These are phyloP conservation scores for Cyamopsis tetragonoloba DNA, from an alignment of 306 rosid species.

Conservation along the genomic window DNA sequence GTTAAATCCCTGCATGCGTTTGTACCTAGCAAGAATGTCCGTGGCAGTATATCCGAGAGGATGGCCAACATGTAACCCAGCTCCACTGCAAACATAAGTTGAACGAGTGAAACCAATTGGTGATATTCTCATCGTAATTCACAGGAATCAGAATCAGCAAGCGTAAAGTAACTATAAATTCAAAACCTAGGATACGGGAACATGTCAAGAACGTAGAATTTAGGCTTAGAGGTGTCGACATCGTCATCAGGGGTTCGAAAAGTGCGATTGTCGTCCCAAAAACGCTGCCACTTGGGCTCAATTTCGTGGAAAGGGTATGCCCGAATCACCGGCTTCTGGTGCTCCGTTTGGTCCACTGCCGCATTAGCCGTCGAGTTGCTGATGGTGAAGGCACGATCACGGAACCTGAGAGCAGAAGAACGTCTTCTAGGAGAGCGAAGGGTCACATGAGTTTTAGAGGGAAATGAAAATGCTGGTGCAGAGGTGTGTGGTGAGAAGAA, in stretches of 20 bases:
- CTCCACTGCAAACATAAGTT: slow-evolving; percentile 58
- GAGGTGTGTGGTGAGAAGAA: slow-evolving; percentile 20
- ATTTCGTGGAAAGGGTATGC: slow-evolving; percentile 74
- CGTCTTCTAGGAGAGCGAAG: slow-evolving; percentile 22
- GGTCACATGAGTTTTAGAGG: neutral
- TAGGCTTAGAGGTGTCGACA: slow-evolving; percentile 77
- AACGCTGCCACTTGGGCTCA: slow-evolving; percentile 87
- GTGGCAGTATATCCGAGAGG: slow-evolving; percentile 96
- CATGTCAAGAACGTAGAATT: slow-evolving; percentile 90
- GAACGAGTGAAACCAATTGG: neutral
- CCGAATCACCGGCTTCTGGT: slow-evolving; percentile 39
- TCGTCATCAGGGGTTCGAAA: slow-evolving; percentile 88
- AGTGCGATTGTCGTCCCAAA: slow-evolving; percentile 71
- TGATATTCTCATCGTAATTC: neutral
- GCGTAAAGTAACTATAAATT: neutral
- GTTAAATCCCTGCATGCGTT: slow-evolving; percentile 85
- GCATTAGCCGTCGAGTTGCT: slow-evolving; percentile 28
- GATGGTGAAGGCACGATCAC: slow-evolving; percentile 18
- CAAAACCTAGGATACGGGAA: slow-evolving; percentile 95
- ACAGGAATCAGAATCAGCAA: neutral
- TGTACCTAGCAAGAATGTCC: slow-evolving; percentile 82
- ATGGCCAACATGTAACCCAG: slow-evolving; percentile 95
- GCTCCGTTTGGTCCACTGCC: slow-evolving; percentile 21
- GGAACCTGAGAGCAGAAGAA: slow-evolving; percentile 27
- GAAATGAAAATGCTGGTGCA: slow-evolving; percentile 1